phyloP scores from a whole-genome alignment of 1,139 yeast genomes.

The Pichia sp. region DNA sequence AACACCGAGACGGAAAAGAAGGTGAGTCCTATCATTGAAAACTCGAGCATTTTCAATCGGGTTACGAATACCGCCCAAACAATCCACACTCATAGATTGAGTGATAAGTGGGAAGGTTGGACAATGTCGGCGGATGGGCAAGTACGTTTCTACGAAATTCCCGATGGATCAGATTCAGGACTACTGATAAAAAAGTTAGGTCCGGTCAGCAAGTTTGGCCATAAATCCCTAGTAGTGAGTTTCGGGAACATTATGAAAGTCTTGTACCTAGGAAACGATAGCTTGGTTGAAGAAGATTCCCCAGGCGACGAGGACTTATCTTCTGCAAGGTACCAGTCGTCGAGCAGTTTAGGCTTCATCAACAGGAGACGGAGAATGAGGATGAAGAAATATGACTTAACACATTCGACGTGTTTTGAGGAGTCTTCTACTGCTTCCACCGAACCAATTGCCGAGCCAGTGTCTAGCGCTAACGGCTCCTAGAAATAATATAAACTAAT shows the following conservation, averaged over 20 bases:
- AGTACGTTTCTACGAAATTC: slow-evolving; percentile 56
- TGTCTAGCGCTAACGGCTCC: background rate
- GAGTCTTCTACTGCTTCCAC: slow-evolving; percentile 15
- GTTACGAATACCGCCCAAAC: background rate
- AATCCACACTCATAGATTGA: slow-evolving; percentile 18
- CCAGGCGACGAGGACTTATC: slow-evolving; percentile 26
- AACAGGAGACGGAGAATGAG: slow-evolving; percentile 45
- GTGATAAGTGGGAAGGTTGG: slow-evolving; percentile 73
- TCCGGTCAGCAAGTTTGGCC: slow-evolving; percentile 64
- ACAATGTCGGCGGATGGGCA: slow-evolving; percentile 65
- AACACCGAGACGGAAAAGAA: background rate
- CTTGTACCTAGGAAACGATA: slow-evolving; percentile 65
- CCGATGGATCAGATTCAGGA: slow-evolving; percentile 42
- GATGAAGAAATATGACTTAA: slow-evolving; percentile 34
- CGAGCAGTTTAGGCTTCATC: slow-evolving; percentile 42
- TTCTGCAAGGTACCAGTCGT: slow-evolving; percentile 28
- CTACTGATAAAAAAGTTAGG: slow-evolving; percentile 48
- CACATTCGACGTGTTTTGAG: slow-evolving; percentile 33
- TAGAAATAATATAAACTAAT: background rate
- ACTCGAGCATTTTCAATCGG: background rate
- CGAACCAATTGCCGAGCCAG: background rate
- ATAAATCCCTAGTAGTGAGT: slow-evolving; percentile 68
- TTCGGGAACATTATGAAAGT: slow-evolving; percentile 71
- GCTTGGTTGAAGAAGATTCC: slow-evolving; percentile 37
- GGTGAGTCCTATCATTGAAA: background rate